phyloP scores from a whole-genome alignment of 352 stramenopile genomes.

The Globisporangium camurandrum region DNA sequence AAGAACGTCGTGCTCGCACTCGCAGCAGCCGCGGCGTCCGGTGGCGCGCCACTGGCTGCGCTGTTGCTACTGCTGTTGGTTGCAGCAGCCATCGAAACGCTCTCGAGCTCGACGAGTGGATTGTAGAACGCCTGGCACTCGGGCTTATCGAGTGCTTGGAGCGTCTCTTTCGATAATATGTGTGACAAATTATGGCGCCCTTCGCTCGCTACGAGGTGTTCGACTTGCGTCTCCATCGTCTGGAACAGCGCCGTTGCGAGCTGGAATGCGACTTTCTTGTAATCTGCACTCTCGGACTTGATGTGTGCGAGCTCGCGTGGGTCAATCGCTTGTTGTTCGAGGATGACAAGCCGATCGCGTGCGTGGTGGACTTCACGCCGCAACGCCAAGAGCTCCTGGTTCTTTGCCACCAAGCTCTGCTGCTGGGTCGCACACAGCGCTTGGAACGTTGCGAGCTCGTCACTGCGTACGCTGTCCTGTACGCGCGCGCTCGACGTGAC shows the following conservation, averaged over 20 bases:
- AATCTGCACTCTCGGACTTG: constrained; percentile 43
- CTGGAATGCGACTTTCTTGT: constrained; percentile 69
- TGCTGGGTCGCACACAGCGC: constrained; percentile 23
- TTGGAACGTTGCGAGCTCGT: constrained; percentile 30
- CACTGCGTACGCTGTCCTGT: constrained; percentile 28
- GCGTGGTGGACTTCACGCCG: constrained; percentile 37
- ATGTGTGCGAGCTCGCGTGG: constrained; percentile 49
- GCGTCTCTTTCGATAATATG: constrained; percentile 55
- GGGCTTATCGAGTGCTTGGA: constrained; percentile 50
- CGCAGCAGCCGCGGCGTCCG: neutral
- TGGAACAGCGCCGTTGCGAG: constrained; percentile 35
- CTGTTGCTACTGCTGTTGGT: constrained; percentile 3
- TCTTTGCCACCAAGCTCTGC: constrained; percentile 25
- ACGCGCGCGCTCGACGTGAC: constrained; percentile 23
- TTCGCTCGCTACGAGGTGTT: constrained; percentile 51
- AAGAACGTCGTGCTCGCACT: constrained; percentile 16
- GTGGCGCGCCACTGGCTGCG: constrained; percentile 1
- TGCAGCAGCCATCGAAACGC: constrained; percentile 2
- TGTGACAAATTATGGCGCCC: constrained; percentile 54
- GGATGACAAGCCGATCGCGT: constrained; percentile 16
- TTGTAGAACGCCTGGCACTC: constrained; percentile 64
- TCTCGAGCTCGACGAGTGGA: constrained; percentile 40
- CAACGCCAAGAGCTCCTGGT: constrained; percentile 45
- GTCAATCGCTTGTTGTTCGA: constrained; percentile 47
- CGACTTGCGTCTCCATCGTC: constrained; percentile 47